Evolutionary conservation across 1,284 basidiomycete species (phyloP).

Genomic region (Lignosus rhinocerotis): DNA sequence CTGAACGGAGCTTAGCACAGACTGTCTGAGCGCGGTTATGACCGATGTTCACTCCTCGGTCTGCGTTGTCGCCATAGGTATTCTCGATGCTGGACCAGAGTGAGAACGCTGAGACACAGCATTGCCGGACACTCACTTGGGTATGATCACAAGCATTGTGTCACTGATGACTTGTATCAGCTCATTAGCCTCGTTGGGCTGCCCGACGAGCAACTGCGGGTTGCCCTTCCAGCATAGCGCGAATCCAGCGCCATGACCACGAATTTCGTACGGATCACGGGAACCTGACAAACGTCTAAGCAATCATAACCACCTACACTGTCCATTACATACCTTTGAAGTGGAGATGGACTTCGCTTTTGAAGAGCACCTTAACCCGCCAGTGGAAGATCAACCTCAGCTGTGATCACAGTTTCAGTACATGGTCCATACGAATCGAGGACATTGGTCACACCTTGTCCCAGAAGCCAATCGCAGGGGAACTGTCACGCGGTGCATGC

Average conservation of each 20-base stretch:
- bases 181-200: constrained; percentile 76
- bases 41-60: constrained; percentile 21
- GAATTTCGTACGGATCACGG: constrained; percentile 79
- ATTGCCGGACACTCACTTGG: constrained; percentile 52
- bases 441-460: constrained; percentile 60
- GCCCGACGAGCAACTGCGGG: constrained; percentile 74
- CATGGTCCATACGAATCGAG: not conserved
- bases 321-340: constrained; percentile 69
- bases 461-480: constrained; percentile 91
- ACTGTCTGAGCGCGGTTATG: constrained; percentile 45
- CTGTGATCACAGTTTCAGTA: constrained; percentile 38
- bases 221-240: constrained; percentile 84
- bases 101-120: constrained; percentile 1
- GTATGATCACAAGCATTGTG: constrained; percentile 80
- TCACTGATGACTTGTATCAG: constrained; percentile 85
- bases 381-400: constrained; percentile 86
- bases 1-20: constrained; percentile 84
- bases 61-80: constrained; percentile 24
- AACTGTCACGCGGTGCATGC: constrained; percentile 83
- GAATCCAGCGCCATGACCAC: constrained; percentile 86
- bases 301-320: constrained; percentile 4
- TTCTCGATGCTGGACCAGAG: constrained; percentile 29
- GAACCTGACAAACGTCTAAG: constrained; percentile 55
- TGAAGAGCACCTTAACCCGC: constrained; percentile 73
- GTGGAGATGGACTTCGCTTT: constrained; percentile 75